Evolutionary conservation across 1,284 basidiomycete genomes (phyloP), one percentile per base, ranked within the genome.

Genomic region (Sanghuangporus sanghuang): DNA sequence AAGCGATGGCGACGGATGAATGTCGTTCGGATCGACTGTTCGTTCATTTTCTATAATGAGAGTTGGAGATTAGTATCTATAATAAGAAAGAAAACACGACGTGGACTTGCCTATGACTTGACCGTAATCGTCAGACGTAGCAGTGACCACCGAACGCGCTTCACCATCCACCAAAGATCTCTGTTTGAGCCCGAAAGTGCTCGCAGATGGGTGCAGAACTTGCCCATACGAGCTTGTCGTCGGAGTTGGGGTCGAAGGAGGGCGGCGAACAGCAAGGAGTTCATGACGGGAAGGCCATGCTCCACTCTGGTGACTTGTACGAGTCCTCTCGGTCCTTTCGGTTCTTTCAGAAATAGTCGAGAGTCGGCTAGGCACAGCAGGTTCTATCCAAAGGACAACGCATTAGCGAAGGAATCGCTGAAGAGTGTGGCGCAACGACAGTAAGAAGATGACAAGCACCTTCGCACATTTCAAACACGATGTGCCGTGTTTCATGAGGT

Each of bases 1-100:
- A n/a, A 73, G 79, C 62, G 83, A 85, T 61, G 85, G 84, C 27
- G 86, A 88, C 12, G 83, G 80, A 35, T 83, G 82, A 63, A 88
- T 87, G 8, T 75, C 73, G 68, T 88, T 86, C 35, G 88, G 87
- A 72, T 88, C 82, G 48, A 76, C 58, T 18, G 68, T 73, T 39
- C 63, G 68, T 54, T 63, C 63, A 39, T 64, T 67, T 35, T 59
- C 55, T 39, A 63, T 65, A 57, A 66, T 70, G 21, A 27, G 49
- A 44, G 53, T 21, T 35, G 27, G 12, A 23, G 16, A 21, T 36
- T 2, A 12, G n/a, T 18, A 35, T 42, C 6, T 23, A 48, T 32
- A 42, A 32, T 11, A 16, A 32, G 40, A 32, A 48, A n/a, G 32
- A 16, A 44, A 18, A 23, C 12, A 23, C 12, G 8, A 27, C 4